These are phyloP conservation scores for Cymbopogon flexuosus DNA, from an alignment of 202 grass and related monocot species.

Conservation along the genomic window DNA sequence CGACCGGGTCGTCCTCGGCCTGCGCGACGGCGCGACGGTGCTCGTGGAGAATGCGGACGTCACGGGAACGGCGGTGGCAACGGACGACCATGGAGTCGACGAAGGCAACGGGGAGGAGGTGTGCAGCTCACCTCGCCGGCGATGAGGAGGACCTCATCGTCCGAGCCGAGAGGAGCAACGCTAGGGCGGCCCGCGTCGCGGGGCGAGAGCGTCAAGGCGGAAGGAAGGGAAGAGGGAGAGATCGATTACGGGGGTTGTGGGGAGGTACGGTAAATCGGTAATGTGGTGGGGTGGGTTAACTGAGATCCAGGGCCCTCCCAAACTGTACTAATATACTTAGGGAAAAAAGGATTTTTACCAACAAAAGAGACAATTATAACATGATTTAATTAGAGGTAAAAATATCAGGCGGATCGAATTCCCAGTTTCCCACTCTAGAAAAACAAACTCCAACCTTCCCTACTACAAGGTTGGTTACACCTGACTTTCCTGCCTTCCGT, in stretches of 20 bases:
- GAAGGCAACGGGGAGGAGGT: not conserved
- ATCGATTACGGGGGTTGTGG: not conserved
- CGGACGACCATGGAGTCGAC: not conserved
- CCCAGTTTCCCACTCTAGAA: not conserved
- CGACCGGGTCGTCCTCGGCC: not conserved
- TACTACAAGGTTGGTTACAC: too few species aligned
- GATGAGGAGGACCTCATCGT: not conserved
- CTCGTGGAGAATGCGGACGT: not conserved
- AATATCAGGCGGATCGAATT: not conserved
- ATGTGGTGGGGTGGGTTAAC: not conserved
- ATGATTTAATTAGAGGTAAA: not conserved
- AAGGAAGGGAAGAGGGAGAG: not conserved
- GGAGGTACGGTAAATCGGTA: not conserved
- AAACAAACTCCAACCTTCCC: not conserved
- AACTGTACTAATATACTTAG: not conserved
- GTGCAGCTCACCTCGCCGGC: not conserved
- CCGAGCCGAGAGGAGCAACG: not conserved
- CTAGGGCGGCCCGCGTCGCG: not conserved
- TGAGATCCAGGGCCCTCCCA: not conserved
- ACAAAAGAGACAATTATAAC: not conserved
- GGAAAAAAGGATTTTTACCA: not conserved
- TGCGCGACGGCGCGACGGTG: not conserved
- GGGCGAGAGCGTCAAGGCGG: not conserved
- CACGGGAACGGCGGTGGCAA: not conserved
- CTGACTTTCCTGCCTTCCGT: too few species aligned